Conservation (phyloP, 805 yeast genomes). For the Wickerhamomyces tratensis region DNA sequence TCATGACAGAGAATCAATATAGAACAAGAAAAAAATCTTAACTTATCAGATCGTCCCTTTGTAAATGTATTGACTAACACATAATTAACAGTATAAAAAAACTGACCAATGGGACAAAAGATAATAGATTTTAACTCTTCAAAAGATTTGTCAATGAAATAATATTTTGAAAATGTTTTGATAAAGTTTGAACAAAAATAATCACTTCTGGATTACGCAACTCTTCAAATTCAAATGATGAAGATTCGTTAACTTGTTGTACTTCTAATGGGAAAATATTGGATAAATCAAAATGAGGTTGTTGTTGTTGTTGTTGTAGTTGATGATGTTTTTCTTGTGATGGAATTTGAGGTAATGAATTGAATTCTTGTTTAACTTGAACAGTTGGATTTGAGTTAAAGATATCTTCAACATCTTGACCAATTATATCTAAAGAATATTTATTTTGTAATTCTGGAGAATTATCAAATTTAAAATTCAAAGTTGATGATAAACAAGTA, state of each 20-base stretch:
- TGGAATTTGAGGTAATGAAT: no score
- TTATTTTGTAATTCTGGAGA: conserved; percentile 11
- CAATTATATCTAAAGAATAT: conserved; percentile 16
- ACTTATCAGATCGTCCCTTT: neutral
- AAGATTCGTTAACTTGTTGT: conserved; percentile 6
- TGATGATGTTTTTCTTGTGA: neutral
- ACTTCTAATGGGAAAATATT: conserved; percentile 3
- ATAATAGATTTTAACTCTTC: neutral
- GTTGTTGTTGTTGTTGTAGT: neutral
- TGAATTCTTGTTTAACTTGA: no score
- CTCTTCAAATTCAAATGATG: conserved; percentile 24
- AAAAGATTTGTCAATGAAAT: no score
- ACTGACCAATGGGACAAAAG: conserved; percentile 1
- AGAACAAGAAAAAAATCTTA: no score
- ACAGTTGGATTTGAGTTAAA: neutral
- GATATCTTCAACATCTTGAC: conserved; percentile 4
- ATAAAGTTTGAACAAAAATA: conserved; percentile 11
- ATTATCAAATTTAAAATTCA: neutral
- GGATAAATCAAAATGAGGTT: neutral
- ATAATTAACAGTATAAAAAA: neutral
- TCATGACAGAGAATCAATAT: no score
- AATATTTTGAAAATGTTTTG: no score
- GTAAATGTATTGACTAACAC: neutral
- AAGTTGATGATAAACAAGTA: neutral
- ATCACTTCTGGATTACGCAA: conserved; percentile 38